Conservation (phyloP, 1,139 yeast genomes). For the Kluyveromyces sp. region DNA sequence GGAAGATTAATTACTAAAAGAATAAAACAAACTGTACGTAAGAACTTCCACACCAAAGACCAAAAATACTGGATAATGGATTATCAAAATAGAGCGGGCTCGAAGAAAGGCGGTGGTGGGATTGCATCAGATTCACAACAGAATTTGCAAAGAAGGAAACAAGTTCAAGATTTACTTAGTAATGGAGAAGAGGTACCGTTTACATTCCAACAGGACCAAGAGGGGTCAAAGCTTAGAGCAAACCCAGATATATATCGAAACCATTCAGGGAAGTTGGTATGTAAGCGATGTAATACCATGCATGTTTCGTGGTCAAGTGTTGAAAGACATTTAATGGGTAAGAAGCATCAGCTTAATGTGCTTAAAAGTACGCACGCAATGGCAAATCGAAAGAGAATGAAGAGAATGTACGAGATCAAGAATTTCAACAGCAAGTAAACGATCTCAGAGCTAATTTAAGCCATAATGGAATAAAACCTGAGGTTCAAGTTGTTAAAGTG, state of each 20-base stretch:
- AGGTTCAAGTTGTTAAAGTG: constrained; percentile 25
- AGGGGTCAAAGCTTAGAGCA: constrained; percentile 19
- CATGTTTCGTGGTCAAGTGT: constrained; percentile 57
- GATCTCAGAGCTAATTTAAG: constrained; percentile 19
- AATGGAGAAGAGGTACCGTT: constrained; percentile 34
- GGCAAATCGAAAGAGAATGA: constrained; percentile 1
- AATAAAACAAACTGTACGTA: background rate
- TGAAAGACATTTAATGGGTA: constrained; percentile 52
- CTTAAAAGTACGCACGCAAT: constrained; percentile 39
- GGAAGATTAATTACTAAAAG: background rate
- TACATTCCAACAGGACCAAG: constrained; percentile 42
- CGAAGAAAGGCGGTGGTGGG: constrained; percentile 49
- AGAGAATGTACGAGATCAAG: constrained; percentile 34
- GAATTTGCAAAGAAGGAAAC: constrained; percentile 46
- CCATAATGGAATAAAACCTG: constrained; percentile 23
- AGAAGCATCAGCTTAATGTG: constrained; percentile 52
- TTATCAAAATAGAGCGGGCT: constrained; percentile 41
- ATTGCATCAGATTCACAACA: constrained; percentile 53
- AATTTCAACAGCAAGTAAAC: constrained; percentile 17
- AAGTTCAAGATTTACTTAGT: constrained; percentile 46
- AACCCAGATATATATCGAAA: constrained; percentile 63
- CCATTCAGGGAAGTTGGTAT: constrained; percentile 56
- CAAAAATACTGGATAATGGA: constrained; percentile 28
- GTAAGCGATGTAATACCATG: constrained; percentile 53
- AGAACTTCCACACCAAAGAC: constrained; percentile 4